phyloP scores from a whole-genome alignment of 805 yeast species.

The Cyberlindnera amylophila region DNA sequence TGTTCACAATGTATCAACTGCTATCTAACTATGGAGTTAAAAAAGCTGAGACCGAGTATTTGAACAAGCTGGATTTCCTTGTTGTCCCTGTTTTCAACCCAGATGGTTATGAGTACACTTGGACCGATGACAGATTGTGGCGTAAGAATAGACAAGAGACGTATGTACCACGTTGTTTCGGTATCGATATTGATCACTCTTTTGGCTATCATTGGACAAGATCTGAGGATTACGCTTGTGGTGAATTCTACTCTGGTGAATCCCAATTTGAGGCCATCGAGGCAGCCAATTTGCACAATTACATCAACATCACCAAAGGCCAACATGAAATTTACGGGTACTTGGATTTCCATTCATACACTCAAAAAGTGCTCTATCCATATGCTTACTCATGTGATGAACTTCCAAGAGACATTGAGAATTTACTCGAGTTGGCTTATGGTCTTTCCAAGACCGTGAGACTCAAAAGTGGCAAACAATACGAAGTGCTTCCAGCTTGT shows the following conservation, averaged over 20 bases:
- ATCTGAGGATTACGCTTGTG: slow-evolving; percentile 67
- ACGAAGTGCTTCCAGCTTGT: slow-evolving; percentile 74
- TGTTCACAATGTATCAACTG: slow-evolving; percentile 50
- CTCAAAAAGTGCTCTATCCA: slow-evolving; percentile 80
- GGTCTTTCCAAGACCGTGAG: slow-evolving; percentile 76
- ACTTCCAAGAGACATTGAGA: slow-evolving; percentile 75
- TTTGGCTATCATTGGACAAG: slow-evolving; percentile 70
- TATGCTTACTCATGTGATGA: slow-evolving; percentile 76
- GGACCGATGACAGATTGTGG: slow-evolving; percentile 83
- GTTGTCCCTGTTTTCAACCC: slow-evolving; percentile 86
- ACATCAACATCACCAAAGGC: slow-evolving; percentile 38
- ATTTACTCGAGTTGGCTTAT: slow-evolving; percentile 74
- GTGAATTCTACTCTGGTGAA: slow-evolving; percentile 81
- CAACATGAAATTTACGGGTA: slow-evolving; percentile 69
- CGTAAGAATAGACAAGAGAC: slow-evolving; percentile 83
- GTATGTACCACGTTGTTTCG: slow-evolving; percentile 60
- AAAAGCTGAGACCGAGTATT: slow-evolving; percentile 39
- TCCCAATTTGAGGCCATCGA: slow-evolving; percentile 64
- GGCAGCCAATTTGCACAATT: slow-evolving; percentile 44
- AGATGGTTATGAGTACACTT: slow-evolving; percentile 83
- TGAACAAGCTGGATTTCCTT: slow-evolving; percentile 63
- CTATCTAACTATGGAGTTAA: slow-evolving; percentile 42
- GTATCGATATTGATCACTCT: slow-evolving; percentile 85
- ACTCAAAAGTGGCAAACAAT: slow-evolving; percentile 55
- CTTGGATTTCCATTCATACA: slow-evolving; percentile 79